A percentile compares a stretch with the other conserved stretches of the same genome.
Evolutionary conservation across 78 protist species (phyloP).

Genomic region (Isochrysis galbana): DNA sequence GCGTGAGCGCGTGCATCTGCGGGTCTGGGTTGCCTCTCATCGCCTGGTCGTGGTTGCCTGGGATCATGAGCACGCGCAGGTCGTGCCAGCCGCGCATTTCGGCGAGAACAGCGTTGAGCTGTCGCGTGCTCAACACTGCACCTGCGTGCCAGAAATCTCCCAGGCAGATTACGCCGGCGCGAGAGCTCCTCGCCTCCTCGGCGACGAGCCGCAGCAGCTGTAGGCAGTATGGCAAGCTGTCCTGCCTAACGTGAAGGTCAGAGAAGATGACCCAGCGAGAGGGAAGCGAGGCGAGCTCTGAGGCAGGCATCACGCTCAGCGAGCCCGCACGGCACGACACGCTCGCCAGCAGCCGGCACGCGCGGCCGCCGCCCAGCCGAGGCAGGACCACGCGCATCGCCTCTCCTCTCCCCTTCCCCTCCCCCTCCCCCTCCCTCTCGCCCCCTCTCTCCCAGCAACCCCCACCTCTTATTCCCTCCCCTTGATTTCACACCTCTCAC

Average conservation of each 20-base stretch:
- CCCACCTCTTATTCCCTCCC: no score
- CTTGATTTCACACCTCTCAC: no score
- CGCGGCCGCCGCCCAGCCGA: no score
- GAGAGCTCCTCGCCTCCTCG: neutral
- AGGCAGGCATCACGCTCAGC: neutral
- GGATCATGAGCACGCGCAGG: neutral
- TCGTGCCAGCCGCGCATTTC: neutral
- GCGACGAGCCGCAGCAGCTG: neutral
- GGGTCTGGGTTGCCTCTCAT: neutral
- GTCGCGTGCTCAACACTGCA: neutral
- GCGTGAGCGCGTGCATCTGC: conserved; percentile 24
- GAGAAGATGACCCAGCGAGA: neutral
- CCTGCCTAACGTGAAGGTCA: neutral
- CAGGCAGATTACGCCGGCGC: neutral
- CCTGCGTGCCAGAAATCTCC: conserved; percentile 18
- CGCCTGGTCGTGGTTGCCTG: conserved; percentile 24
- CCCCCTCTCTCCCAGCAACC: no score
- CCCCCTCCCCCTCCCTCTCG: no score
- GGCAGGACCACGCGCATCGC: no score
- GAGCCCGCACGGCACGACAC: no score
- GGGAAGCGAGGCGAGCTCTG: neutral
- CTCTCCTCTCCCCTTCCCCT: no score
- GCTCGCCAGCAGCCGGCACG: no score
- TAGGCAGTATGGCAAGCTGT: neutral
- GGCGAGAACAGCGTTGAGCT: neutral